Evolutionary conservation across 2,329 filamentous ascomycete species (phyloP), one percentile per base, ranked within the genome.

Genomic region (Alternaria postmessia): DNA sequence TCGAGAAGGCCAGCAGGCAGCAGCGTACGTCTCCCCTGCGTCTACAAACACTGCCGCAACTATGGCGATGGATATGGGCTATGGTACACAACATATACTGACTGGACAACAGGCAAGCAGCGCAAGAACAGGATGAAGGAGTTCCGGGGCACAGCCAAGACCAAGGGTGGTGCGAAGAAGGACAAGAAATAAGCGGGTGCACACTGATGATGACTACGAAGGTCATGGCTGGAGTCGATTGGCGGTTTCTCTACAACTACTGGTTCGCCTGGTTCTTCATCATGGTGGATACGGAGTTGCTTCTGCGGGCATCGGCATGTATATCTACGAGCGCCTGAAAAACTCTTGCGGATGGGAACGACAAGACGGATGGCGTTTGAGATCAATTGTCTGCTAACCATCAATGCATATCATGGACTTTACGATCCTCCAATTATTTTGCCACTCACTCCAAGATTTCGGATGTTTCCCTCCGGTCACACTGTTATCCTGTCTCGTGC

Each of bases 51-150:
- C 30, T 59, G 59, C 51, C 16, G 47, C 55, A 57, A 36, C 52
- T 54, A 41, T 51, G 52, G 60, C 51, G 48, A 26, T 34, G 57
- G 54, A n/a, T 58, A 36, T 54, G 61, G 51, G 41, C 38, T 12
- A 52, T 59, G 51, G 44, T 46, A 39, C 49, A 61, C 57, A 59
- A 75, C 20, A 55, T 34, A 70, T 70, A 67, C 72, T 78, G 71
- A 78, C 75, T 65, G 52, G 41, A 44, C 12, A 54, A 87, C 85
- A 98, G 94, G 94, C 91, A 99, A 99, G 89, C 95, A 98, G 88
- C 92, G 95, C 88, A 99, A 99, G 93, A 99, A 99, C 92, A 90
- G 94, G 84, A 89, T 92, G 86, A 98, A 99, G 93, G 95, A 94
- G 82, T 91, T 97, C 84, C 92, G 95, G 77, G 95, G 95, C 82